These are phyloP conservation scores for Tolypocladium capitatum DNA, from an alignment of 2,329 filamentous ascomycete species.

Conservation along the genomic window DNA sequence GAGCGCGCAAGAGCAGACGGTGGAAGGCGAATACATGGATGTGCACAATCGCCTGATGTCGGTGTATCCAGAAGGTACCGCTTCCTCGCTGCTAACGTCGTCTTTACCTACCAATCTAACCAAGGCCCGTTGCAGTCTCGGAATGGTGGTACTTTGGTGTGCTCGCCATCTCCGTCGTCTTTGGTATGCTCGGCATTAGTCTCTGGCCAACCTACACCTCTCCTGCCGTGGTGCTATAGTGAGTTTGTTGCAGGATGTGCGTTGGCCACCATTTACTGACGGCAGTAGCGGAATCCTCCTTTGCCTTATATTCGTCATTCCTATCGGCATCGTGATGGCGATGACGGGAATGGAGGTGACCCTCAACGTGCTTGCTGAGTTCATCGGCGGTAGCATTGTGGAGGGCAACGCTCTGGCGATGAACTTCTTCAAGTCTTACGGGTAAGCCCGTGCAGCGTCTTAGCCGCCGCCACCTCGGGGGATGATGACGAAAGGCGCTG, in stretches of 20 bases:
- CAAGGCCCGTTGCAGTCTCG: conserved; percentile 15
- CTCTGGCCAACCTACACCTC: conserved; percentile 28
- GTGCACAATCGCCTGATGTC: conserved; percentile 35
- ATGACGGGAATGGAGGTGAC: conserved; percentile 28
- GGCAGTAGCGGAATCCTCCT: conserved; percentile 20
- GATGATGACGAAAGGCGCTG: not conserved
- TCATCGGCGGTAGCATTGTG: conserved; percentile 29
- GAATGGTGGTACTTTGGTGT: conserved; percentile 33
- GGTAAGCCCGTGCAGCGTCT: conserved; percentile 2
- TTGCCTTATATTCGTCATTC: conserved; percentile 28
- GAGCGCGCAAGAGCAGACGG: not conserved
- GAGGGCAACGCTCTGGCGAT: conserved; percentile 31
- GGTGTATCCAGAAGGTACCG: conserved; percentile 23
- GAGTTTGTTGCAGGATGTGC: not conserved
- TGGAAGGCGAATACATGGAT: conserved; percentile 14
- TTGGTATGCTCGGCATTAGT: conserved; percentile 21
- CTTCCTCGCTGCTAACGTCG: not conserved
- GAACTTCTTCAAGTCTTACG: conserved; percentile 33
- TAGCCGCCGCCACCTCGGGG: not conserved
- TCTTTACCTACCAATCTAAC: too few species aligned
- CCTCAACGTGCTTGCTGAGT: conserved; percentile 32
- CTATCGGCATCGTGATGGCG: conserved; percentile 28
- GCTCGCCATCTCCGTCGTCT: conserved; percentile 16
- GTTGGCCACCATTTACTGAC: not conserved
- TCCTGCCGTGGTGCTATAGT: conserved; percentile 27